phyloP scores from a whole-genome alignment of 1,284 basidiomycete species.

The Ustilago shanxiensis region DNA sequence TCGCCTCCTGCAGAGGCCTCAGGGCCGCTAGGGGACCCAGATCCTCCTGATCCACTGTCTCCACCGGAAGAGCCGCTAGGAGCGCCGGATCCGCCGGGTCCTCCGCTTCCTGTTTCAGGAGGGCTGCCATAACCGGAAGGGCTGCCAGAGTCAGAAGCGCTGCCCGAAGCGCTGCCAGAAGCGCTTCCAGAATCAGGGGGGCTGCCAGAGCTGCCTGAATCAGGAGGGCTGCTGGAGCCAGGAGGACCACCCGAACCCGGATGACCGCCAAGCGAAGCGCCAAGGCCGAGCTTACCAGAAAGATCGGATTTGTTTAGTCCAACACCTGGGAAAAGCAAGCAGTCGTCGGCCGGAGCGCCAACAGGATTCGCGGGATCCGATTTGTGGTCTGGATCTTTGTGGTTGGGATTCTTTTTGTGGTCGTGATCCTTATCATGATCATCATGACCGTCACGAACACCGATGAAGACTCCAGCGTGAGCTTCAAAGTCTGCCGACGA shows the following conservation, averaged over 20 bases:
- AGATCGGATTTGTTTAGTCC: too few species aligned
- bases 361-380: too few species aligned
- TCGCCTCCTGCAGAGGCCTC: neutral
- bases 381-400: too few species aligned
- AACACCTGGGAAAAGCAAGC: slow-evolving; percentile 4
- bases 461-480: neutral
- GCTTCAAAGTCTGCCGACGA: neutral
- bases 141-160: too few species aligned
- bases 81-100: slow-evolving; percentile 11
- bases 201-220: too few species aligned
- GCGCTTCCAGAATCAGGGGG: too few species aligned
- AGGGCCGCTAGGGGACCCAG: neutral
- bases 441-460: neutral
- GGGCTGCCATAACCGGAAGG: too few species aligned
- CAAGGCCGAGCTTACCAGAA: neutral
- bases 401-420: too few species aligned
- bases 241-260: neutral
- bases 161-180: too few species aligned
- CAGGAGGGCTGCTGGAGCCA: too few species aligned
- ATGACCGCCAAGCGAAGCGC: neutral
- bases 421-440: neutral
- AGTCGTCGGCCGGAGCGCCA: slow-evolving; percentile 13
- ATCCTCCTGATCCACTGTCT: too few species aligned
- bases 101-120: slow-evolving; percentile 7
- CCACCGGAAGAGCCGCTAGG: slow-evolving; percentile 3